Conservation (phyloP, 2,329 filamentous ascomycete genomes). For the Colletotrichum neosansevieriae region DNA sequence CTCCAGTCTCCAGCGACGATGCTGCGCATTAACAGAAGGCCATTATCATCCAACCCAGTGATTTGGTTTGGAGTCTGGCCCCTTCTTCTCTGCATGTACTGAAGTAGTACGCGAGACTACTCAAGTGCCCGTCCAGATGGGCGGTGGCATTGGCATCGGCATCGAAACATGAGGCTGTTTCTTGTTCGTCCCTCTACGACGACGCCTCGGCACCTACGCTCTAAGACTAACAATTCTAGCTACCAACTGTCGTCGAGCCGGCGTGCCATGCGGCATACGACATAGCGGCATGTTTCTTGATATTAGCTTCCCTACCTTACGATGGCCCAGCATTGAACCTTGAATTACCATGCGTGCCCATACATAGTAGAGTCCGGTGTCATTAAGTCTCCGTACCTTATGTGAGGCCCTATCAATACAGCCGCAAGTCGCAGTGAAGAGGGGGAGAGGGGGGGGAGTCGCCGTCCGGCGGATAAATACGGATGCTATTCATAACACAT, state of each 20-base stretch:
- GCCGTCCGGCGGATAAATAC: conserved; percentile 1
- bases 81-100: background rate
- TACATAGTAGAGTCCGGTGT: background rate
- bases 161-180: conserved; percentile 53
- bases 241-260: no score
- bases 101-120: background rate
- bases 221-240: conserved; percentile 26
- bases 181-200: conserved; percentile 40
- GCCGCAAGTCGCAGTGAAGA: background rate
- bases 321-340: conserved; percentile 11
- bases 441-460: background rate
- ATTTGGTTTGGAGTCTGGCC: conserved; percentile 49
- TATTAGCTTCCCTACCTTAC: conserved; percentile 36
- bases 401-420: conserved; percentile 17
- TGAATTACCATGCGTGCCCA: background rate
- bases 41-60: conserved; percentile 38
- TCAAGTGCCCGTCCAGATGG: no score
- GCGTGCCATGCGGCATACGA: conserved; percentile 3
- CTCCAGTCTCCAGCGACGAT: background rate
- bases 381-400: conserved; percentile 31
- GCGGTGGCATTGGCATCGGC: conserved; percentile 30
- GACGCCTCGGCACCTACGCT: conserved; percentile 33
- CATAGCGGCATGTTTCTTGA: conserved; percentile 35
- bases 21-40: conserved; percentile 29
- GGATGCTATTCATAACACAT: conserved; percentile 27